phyloP scores from a whole-genome alignment of 2,329 filamentous ascomycete species.

The Fusarium zealandicum region DNA sequence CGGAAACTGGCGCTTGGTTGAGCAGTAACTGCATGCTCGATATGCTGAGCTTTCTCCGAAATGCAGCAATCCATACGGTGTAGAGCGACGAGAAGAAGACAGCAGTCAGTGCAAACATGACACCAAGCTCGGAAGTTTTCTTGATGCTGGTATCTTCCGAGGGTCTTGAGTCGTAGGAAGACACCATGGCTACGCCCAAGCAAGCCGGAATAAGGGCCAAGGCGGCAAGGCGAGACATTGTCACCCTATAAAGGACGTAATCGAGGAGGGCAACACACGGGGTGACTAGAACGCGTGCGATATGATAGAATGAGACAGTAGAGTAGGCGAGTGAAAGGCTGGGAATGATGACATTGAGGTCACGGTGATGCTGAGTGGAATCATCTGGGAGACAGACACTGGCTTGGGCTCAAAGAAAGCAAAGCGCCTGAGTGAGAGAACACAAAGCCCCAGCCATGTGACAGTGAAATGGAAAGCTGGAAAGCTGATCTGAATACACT shows the following conservation, averaged over 20 bases:
- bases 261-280: slow-evolving; percentile 71
- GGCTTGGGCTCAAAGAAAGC: slow-evolving; percentile 66
- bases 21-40: slow-evolving; percentile 73
- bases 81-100: slow-evolving; percentile 74
- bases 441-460: slow-evolving; percentile 68
- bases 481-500: slow-evolving; percentile 69
- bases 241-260: slow-evolving; percentile 65
- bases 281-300: slow-evolving; percentile 71
- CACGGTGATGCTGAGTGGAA: slow-evolving; percentile 72
- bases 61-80: slow-evolving; percentile 72
- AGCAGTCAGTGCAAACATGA: slow-evolving; percentile 68
- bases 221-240: slow-evolving; percentile 62
- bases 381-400: slow-evolving; percentile 61
- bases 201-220: slow-evolving; percentile 67
- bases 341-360: slow-evolving; percentile 72
- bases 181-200: slow-evolving; percentile 69
- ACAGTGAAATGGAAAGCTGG: slow-evolving; percentile 73
- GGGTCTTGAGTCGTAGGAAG: slow-evolving; percentile 71
- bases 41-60: slow-evolving; percentile 70
- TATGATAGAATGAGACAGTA: slow-evolving; percentile 73
- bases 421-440: slow-evolving; percentile 66
- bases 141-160: slow-evolving; percentile 56
- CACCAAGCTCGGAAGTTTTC: slow-evolving; percentile 64
- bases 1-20: slow-evolving; percentile 71
- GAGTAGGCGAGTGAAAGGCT: slow-evolving; percentile 74